Base-by-base conservation (phyloP, 2,329 filamentous ascomycete genomes). In the Parastagonospora avenae region DNA sequence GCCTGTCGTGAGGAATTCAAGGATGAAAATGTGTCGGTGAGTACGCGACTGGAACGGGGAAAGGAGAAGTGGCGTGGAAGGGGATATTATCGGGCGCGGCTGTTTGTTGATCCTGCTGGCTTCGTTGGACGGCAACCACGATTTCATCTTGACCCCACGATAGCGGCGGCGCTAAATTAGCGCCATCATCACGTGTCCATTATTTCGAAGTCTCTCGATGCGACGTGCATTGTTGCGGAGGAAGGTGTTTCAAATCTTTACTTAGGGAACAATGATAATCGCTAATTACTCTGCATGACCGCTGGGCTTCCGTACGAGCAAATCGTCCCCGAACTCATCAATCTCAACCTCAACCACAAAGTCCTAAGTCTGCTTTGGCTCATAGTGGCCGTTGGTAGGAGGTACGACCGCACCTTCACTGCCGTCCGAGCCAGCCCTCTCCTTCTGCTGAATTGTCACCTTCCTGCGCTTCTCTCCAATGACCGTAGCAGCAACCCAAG, bases 401-500 rank as follows among this genome's bases (percentile, higher is more conserved):
- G 36, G 42, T 9, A 19, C n/a, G 6, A 29, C 32, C 31, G 24
- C 19, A n/a, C 2, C 38, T n/a, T 48, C 41, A 38, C 36, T 42
- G 9, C 38, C 32, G n/a, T 49, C 46, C 5, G 43, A 48, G 24
- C 32, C 45, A 24, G 19, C 5, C 5, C 19, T 24, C 19, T 37
- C 9, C 35, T 16, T 37, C n/a, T 9, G 37, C 27, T 12, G 37
- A 39, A 29, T 36, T 7, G 59, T 56, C 15, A 30, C 59, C 47
- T 63, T 70, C 46, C 54, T 59, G 30, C 49, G 59, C 60, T 71
- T 67, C 16, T 19, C 30, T 4, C 70, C 69, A 42, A 68, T 37
- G 7, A 71, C 33, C 2, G 55, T 57, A 1, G 68, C 61, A n/a
- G 57, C 68, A 16, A 70, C 63, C 68, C 67, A 72, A 0, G 37